Percentiles rank a stretch among this genome's conserved stretches.
phyloP scores from a whole-genome alignment of 768 basidiomycete species.

The Tylopilus vinaceipallidus region DNA sequence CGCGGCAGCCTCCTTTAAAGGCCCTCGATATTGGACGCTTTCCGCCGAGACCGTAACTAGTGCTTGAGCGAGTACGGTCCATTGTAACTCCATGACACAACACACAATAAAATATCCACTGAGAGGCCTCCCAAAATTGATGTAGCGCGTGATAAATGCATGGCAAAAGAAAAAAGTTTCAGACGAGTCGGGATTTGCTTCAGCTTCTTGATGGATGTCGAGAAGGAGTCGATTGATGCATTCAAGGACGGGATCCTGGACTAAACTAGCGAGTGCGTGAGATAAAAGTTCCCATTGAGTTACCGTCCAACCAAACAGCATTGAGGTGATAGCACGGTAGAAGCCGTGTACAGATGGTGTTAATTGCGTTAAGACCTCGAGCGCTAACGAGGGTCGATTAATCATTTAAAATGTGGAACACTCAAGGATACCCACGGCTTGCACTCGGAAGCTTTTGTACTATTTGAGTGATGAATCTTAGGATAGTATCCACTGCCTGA shows the following conservation, averaged over 20 bases:
- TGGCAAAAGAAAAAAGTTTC: conserved; percentile 55
- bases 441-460: conserved; percentile 54
- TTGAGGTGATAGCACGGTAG: conserved; percentile 81
- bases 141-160: conserved; percentile 73
- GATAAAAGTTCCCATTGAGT: conserved; percentile 62
- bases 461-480: conserved; percentile 54
- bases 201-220: conserved; percentile 56
- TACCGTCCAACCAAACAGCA: conserved; percentile 70
- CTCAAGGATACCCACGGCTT: conserved; percentile 43
- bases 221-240: conserved; percentile 67
- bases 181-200: conserved; percentile 35
- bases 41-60: conserved; percentile 41
- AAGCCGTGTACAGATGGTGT: conserved; percentile 84
- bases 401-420: neutral
- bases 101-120: conserved; percentile 90
- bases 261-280: conserved; percentile 53
- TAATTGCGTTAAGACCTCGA: conserved; percentile 70
- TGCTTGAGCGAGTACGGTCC: conserved; percentile 81
- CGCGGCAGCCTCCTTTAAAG: conserved; percentile 70
- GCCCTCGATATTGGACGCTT: conserved; percentile 13
- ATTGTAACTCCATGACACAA: conserved; percentile 81
- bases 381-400: conserved; percentile 40
- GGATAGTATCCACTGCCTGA: conserved; percentile 56
- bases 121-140: conserved; percentile 70
- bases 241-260: conserved; percentile 65